Evolutionary conservation across 306 rosid genomes (phyloP), one percentile per base, ranked within the genome.

Genomic region (Mucuna pruriens): DNA sequence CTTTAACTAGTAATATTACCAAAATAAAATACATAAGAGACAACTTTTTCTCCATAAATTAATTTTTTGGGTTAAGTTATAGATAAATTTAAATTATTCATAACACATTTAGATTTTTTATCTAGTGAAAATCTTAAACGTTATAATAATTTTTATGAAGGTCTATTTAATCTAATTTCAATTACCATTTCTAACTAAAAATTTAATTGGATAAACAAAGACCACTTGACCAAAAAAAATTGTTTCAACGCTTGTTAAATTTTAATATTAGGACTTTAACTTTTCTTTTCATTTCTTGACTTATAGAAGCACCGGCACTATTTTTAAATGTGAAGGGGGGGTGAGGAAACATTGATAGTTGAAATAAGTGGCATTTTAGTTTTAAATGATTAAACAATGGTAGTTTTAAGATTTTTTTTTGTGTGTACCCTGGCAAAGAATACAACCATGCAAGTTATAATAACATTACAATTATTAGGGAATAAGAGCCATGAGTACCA

Each of bases 371-470:
- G 38, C 65, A 48, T 12, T 26, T 46, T 46, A 17, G 62, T 45
- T 48, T 49, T 19, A 64, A 33, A 15, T 13, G 1, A 54, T 8
- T 12, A 20, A 51, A 33, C 4, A 25, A 54, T 54, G 22, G 2
- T 19, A 20, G 20, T 11, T 17, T 38, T 5, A 66, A 17, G n/a
- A 29, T 16, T 1, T 15, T 7, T 63, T 8, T 61, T 39, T 17
- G 10, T 29, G n/a, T 31, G 45, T 25, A 60, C n/a, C 55, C 52
- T 62, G 46, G 48, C 71, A 26, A 9, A 60, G 60, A 75, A 20
- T 54, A 54, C 79, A 74, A 15, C 26, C 79, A 57, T 38, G 68
- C 20, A 36, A 39, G 66, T 74, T 74, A 36, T 55, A 74, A 72
- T 22, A 71, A 15, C n/a, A 49, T 29, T n/a, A 48, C 64, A 51